Base-by-base conservation (phyloP, 768 basidiomycete species). In the Hygrocybe coccinea region DNA sequence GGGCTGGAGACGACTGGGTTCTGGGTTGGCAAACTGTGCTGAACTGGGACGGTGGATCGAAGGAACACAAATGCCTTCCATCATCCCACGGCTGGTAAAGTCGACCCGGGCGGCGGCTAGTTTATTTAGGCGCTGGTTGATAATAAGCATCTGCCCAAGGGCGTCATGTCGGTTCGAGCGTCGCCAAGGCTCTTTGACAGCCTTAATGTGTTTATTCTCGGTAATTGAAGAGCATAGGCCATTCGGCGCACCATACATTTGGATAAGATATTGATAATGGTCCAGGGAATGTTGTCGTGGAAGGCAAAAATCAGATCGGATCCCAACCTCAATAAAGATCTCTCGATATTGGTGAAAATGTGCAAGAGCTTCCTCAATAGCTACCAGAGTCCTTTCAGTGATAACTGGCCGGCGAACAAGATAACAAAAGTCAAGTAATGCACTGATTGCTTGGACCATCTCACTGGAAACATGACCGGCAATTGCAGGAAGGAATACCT, bases 391-490 rank as follows among this genome's bases (percentile, higher is more conserved):
- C 4, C 33, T 24, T 38, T 56, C 55, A 5, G 55, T 55, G 36
- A 59, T 54, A 24, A 57, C 44, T 2, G 50, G 36, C 2, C 59
- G 62, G 7, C 59, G 52, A 5, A 60, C 59, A 2, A 65, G 56
- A 38, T 67, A 67, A 43, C 65, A 67, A 34, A 67, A 65, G 8
- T 67, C 64, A 3, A 67, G 52, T 36, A 65, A 67, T 12, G 59
- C 48, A 3, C 52, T 45, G 15, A 67, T 15, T 0, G 62, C 51
- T 17, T 54, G 15, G 11, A 65, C 55, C 22, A 67, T 51, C 1
- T 57, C 57, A 4, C 17, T 17, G 0, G 64, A 61, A 3, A 67
- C 52, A 25, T 63, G 57, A 5, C 55, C 62, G 15, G 55, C 55
- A 14, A 66, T 57, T 12, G 63, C 60, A 2, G 64, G 62, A 8